Conservation (phyloP, 192 early-diverging fungal species). For the Piromyces finnis region DNA sequence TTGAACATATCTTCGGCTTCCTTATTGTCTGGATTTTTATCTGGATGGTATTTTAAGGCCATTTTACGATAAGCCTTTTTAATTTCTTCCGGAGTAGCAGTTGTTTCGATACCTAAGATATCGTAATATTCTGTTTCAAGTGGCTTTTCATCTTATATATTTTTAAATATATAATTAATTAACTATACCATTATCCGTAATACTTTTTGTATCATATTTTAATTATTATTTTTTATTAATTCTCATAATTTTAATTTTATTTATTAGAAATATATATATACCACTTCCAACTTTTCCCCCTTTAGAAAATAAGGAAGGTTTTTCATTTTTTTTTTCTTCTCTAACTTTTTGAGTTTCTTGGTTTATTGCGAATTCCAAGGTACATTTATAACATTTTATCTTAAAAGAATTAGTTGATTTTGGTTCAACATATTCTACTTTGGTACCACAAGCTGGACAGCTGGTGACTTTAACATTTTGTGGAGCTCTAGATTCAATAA, state of each 20-base stretch:
- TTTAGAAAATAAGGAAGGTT: neutral
- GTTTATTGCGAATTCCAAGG: neutral
- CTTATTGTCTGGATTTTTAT: conserved; percentile 60
- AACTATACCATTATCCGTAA: too few relatives aligned
- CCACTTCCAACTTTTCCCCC: neutral
- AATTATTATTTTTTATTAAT: too few relatives aligned
- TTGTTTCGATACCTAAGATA: conserved; percentile 48
- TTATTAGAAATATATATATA: neutral
- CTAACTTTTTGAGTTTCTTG: neutral
- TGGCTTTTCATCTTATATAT: conserved; percentile 49
- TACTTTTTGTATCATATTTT: too few relatives aligned
- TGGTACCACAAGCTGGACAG: neutral
- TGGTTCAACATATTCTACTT: neutral
- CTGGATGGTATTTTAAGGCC: conserved; percentile 74
- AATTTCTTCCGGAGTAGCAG: conserved; percentile 67
- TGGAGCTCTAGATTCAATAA: neutral
- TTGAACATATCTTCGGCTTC: conserved; percentile 79
- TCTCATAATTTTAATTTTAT: too few relatives aligned
- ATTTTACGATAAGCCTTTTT: conserved; percentile 83
- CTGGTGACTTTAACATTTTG: neutral
- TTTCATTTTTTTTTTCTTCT: neutral
- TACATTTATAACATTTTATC: neutral
- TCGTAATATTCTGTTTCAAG: conserved; percentile 81
- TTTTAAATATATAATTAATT: too few relatives aligned
- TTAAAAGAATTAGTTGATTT: neutral